phyloP scores from a whole-genome alignment of 805 yeast species.

The Kregervanrija delftensis region DNA sequence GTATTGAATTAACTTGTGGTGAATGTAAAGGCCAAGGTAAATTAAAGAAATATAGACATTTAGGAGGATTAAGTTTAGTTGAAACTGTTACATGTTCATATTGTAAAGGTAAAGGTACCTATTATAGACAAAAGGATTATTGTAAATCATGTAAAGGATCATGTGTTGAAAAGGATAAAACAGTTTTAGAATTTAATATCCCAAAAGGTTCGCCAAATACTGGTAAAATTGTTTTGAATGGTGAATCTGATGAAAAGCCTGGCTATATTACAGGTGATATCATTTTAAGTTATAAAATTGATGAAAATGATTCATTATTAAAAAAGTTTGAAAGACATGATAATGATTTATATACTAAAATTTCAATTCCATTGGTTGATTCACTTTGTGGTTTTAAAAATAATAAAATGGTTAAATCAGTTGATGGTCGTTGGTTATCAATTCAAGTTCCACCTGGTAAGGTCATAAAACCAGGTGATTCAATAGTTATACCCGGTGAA shows the following conservation, averaged over 20 bases:
- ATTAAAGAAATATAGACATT: conserved; percentile 50
- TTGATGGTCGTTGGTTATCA: conserved; percentile 72
- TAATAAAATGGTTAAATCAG: conserved; percentile 55
- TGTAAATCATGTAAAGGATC: conserved; percentile 75
- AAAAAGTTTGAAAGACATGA: conserved; percentile 38
- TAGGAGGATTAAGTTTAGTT: conserved; percentile 69
- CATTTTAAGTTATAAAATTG: conserved; percentile 50
- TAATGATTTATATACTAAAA: conserved; percentile 55
- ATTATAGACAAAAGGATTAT: conserved; percentile 54
- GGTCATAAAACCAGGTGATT: conserved; percentile 74
- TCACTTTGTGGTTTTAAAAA: conserved; percentile 77
- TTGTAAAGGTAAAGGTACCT: conserved; percentile 68
- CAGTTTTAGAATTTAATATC: conserved; percentile 69
- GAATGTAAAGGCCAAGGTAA: conserved; percentile 70
- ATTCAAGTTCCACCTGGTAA: conserved; percentile 68
- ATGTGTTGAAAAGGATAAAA: conserved; percentile 54
- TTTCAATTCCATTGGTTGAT: conserved; percentile 64
- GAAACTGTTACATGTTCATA: conserved; percentile 52
- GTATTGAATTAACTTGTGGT: conserved; percentile 49
- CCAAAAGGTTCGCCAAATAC: conserved; percentile 62
- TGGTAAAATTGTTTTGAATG: conserved; percentile 53
- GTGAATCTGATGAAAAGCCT: conserved; percentile 73
- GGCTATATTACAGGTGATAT: conserved; percentile 77
- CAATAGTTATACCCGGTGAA: conserved; percentile 55
- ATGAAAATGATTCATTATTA: conserved; percentile 27